A percentile compares a stretch with the other conserved stretches of the same genome.
Evolutionary conservation across 2,329 filamentous ascomycete genomes (phyloP).

Genomic region (Endothia cerciana): DNA sequence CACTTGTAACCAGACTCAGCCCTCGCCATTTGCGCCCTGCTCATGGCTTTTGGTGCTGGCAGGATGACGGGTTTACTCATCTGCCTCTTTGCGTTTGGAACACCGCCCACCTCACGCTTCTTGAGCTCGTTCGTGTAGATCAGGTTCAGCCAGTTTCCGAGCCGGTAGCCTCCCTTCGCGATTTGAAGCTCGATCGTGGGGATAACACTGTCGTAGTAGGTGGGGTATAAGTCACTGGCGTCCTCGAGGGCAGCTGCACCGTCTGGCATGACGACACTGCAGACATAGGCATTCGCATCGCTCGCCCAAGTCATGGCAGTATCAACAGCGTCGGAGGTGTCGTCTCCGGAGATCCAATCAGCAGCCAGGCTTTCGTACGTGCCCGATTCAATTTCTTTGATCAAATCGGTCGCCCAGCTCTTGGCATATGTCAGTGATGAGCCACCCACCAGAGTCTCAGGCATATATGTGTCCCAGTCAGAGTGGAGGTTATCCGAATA

Average conservation of each 20-base stretch:
- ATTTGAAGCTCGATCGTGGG: constrained; percentile 48
- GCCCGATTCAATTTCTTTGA: constrained; percentile 42
- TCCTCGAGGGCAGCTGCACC: constrained; percentile 42
- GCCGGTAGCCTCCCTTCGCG: constrained; percentile 46
- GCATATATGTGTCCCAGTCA: constrained; percentile 62
- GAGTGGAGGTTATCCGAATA: constrained; percentile 61
- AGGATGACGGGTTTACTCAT: constrained; percentile 28
- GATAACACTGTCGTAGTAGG: constrained; percentile 47
- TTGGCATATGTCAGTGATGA: constrained; percentile 38
- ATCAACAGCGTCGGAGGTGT: constrained; percentile 40
- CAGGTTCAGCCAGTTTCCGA: constrained; percentile 39
- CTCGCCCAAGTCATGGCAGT: constrained; percentile 48
- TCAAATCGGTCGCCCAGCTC: constrained; percentile 42
- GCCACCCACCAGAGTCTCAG: constrained; percentile 46
- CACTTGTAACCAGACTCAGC: constrained; percentile 31
- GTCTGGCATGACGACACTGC: constrained; percentile 44
- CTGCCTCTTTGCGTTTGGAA: constrained; percentile 2
- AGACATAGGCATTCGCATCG: constrained; percentile 48
- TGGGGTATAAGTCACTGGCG: constrained; percentile 44
- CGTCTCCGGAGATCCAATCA: constrained; percentile 44
- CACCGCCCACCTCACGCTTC: constrained; percentile 30
- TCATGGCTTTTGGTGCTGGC: constrained; percentile 34
- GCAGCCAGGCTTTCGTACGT: constrained; percentile 38
- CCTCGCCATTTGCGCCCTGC: constrained; percentile 36
- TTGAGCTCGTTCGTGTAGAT: constrained; percentile 31